These are phyloP conservation scores for Ephemerocybe angulata DNA, from an alignment of 768 basidiomycete genomes.

Conservation along the genomic window DNA sequence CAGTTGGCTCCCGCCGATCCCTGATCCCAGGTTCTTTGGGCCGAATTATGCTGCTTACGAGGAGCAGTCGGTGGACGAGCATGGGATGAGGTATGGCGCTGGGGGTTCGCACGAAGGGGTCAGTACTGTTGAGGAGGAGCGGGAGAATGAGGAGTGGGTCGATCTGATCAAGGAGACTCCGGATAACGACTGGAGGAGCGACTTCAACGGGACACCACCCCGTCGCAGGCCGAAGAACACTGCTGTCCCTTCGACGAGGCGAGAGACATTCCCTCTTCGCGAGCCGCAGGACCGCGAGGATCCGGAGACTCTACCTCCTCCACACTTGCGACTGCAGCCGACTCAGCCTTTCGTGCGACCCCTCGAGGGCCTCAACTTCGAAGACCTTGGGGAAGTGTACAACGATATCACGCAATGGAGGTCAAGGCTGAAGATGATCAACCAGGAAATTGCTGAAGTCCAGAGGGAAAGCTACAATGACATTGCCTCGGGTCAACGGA, in stretches of 20 bases:
- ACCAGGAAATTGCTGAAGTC: conserved; percentile 64
- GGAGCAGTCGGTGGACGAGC: conserved; percentile 34
- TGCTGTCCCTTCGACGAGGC: conserved; percentile 32
- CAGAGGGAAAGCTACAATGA: conserved; percentile 66
- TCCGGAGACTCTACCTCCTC: conserved; percentile 45
- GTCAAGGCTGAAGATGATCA: conserved; percentile 65
- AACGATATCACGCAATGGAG: conserved; percentile 68
- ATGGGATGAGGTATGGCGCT: conserved; percentile 23
- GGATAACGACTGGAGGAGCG: conserved; percentile 33
- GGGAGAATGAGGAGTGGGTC: conserved; percentile 53
- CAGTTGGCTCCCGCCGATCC: conserved; percentile 41
- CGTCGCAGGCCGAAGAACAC: conserved; percentile 30
- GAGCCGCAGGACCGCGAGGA: conserved; percentile 22
- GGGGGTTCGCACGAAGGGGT: neutral
- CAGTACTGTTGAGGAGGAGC: conserved; percentile 15
- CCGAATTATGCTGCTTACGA: conserved; percentile 46
- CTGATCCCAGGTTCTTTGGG: conserved; percentile 51
- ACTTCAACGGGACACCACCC: conserved; percentile 34
- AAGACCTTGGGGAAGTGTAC: conserved; percentile 64
- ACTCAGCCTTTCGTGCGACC: conserved; percentile 72
- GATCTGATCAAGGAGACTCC: conserved; percentile 49
- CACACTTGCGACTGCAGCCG: conserved; percentile 67
- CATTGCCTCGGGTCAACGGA: conserved; percentile 64
- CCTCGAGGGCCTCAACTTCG: conserved; percentile 65
- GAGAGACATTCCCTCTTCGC: conserved; percentile 69